These are phyloP conservation scores for Aspergillus quadrilineatus DNA, from an alignment of 2,329 filamentous ascomycete genomes.

Conservation along the genomic window DNA sequence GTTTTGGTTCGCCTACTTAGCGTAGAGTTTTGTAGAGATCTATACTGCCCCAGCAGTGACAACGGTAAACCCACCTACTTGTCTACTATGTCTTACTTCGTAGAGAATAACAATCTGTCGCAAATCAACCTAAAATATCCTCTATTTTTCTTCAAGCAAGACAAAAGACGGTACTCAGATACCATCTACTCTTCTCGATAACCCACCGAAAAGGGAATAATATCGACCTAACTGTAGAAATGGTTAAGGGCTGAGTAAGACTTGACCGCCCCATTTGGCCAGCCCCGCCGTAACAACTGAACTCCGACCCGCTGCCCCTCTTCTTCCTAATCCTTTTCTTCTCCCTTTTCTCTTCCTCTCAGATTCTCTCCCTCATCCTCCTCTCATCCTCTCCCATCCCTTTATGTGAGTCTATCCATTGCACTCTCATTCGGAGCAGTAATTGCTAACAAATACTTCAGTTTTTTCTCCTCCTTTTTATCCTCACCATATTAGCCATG, in stretches of 20 bases:
- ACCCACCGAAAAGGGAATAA: background rate
- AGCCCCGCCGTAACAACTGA: conserved; percentile 15
- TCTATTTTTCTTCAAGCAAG: too few species aligned
- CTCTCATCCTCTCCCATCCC: conserved; percentile 4
- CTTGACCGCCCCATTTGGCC: conserved; percentile 5
- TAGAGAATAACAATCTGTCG: too few species aligned
- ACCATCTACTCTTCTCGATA: background rate
- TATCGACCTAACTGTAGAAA: background rate
- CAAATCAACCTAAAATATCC: too few species aligned
- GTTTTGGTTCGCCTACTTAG: background rate
- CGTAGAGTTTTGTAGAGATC: background rate
- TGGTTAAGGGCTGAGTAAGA: conserved; percentile 4
- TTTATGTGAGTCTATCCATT: conserved; percentile 5
- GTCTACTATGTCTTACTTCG: too few species aligned
- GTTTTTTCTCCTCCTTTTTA: conserved; percentile 5
- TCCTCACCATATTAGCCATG: conserved; percentile 44
- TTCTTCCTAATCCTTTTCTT: conserved; percentile 12
- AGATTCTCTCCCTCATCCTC: conserved; percentile 3
- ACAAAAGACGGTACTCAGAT: too few species aligned
- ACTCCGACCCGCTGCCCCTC: conserved; percentile 12
- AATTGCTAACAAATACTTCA: conserved; percentile 10
- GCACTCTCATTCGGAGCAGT: background rate
- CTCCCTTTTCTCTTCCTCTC: conserved; percentile 8
- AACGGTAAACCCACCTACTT: too few species aligned
- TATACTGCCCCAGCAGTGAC: too few species aligned